A percentile compares a stretch with the other conserved stretches of the same genome.
These are phyloP conservation scores for Candida qinlingensis DNA, from an alignment of 805 yeast species.

Conservation along the genomic window DNA sequence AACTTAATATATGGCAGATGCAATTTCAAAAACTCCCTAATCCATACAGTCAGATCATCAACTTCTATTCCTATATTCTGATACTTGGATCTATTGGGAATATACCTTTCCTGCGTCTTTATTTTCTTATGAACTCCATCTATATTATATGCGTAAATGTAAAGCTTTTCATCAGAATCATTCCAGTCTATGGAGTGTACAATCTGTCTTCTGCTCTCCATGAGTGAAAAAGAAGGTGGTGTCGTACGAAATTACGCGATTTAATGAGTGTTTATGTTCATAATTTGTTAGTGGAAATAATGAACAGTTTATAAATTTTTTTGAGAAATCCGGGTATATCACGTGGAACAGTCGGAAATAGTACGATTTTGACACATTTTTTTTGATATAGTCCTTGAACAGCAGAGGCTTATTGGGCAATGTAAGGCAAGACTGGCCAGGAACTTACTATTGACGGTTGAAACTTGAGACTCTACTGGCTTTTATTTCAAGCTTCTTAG, in stretches of 20 bases:
- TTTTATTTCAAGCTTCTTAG: neutral
- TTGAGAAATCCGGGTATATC: neutral
- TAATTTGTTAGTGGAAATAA: neutral
- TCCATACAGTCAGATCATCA: neutral
- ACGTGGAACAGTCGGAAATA: neutral
- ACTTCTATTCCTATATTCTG: neutral
- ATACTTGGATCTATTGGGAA: neutral
- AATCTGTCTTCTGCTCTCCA: neutral
- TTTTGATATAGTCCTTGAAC: too few relatives aligned
- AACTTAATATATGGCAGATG: constrained; percentile 20
- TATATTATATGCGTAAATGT: constrained; percentile 6
- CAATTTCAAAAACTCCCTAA: constrained; percentile 10
- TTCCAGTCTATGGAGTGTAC: constrained; percentile 2
- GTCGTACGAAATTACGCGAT: neutral
- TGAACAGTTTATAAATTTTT: neutral
- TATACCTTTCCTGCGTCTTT: neutral
- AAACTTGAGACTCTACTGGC: neutral
- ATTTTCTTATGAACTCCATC: constrained; percentile 10
- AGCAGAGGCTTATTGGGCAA: too few relatives aligned
- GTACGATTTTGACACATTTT: neutral
- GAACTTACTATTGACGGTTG: too few relatives aligned
- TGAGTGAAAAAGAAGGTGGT: neutral
- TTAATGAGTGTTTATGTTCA: neutral
- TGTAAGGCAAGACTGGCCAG: too few relatives aligned
- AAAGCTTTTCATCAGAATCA: constrained; percentile 8